Base-by-base conservation (phyloP, 1,139 yeast species). In the Ogataea hybrid region DNA sequence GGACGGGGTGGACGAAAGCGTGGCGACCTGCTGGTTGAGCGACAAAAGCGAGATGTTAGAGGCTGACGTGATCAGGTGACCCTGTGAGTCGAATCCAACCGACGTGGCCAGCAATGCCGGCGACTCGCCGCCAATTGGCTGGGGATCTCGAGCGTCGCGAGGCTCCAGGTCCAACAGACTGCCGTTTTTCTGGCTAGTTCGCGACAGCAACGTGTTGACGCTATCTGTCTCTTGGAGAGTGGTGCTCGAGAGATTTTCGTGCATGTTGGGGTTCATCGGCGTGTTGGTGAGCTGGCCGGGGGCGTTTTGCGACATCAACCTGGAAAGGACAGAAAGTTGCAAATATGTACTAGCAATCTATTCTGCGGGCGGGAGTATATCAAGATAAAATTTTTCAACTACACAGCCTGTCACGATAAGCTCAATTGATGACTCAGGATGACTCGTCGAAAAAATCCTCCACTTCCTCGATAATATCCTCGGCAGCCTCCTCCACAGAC, bases 41-140 rank as follows among this genome's bases (percentile, higher is more conserved):
- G 80, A 75, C 11, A 77, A 62, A 7, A 77, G 61, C 12, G 81
- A 75, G 2, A 77, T 77, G 16, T 73, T 70, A 9, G 81, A 76
- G 5, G 79, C 70, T 5, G 80, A 74, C 5, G 81, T 81, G 16
- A 77, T 69, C 30, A 77, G 53, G 22, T 70, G 56, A 1, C 80
- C 81, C 23, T 71, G 75, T 28, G 66, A 57, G 35, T 74, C 77
- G 27, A 67, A 68, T 1, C 80, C 81, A 9, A 75, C 79, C 0
- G 81, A 75, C 4, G 76, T 70, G 1, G 82, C 82, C 39, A 75
- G 59, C 29, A 77, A 61, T 47, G 68, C 71, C 0, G 82, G 82
- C 42, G 78, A 80, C 1, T 77, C 77, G 45, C 73, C 77, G 23
- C 34, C 34, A 11, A 25, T 16, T 10, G 21, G 14, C n/a, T 33